phyloP scores from a whole-genome alignment of 768 basidiomycete species.

The Fomitopsis serialis region DNA sequence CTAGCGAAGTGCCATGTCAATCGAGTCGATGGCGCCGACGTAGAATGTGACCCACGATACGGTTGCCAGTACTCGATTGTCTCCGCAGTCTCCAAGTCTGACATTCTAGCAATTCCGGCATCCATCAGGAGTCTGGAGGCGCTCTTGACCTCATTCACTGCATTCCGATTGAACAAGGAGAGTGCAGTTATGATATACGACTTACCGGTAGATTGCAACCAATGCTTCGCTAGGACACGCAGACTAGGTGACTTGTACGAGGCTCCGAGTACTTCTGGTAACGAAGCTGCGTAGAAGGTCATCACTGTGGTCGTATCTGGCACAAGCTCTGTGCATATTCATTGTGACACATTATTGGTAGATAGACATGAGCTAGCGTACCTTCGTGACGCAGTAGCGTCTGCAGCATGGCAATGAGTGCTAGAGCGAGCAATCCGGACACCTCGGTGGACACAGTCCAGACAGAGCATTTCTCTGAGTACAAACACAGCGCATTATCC shows the following conservation, averaged over 20 bases:
- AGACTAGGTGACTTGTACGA: slow-evolving; percentile 66
- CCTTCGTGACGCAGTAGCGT: slow-evolving; percentile 74
- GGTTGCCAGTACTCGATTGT: slow-evolving; percentile 63
- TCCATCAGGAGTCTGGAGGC: slow-evolving; percentile 79
- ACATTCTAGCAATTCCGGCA: slow-evolving; percentile 58
- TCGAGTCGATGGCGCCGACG: slow-evolving; percentile 6
- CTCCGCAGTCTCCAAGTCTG: slow-evolving; percentile 58
- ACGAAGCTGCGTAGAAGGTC: slow-evolving; percentile 73
- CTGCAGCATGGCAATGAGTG: slow-evolving; percentile 62
- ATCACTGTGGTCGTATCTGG: slow-evolving; percentile 69
- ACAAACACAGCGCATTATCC: slow-evolving; percentile 32
- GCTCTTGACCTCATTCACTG: slow-evolving; percentile 65
- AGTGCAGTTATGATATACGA: not conserved
- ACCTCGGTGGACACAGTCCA: slow-evolving; percentile 75
- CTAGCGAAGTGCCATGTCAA: slow-evolving; percentile 27
- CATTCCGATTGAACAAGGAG: not conserved
- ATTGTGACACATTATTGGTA: not conserved
- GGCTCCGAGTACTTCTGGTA: slow-evolving; percentile 55
- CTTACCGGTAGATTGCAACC: slow-evolving; percentile 74
- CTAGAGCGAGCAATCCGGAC: slow-evolving; percentile 66
- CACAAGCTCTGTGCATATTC: slow-evolving; percentile 46
- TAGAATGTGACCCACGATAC: slow-evolving; percentile 35
- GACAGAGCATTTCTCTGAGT: slow-evolving; percentile 29
- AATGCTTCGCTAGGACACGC: slow-evolving; percentile 63
- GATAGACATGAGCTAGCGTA: slow-evolving; percentile 17